Percentiles rank a stretch among this genome's conserved stretches.
These are phyloP conservation scores for Erodium trifolium DNA, from an alignment of 441 rosid genomes.

Conservation along the genomic window DNA sequence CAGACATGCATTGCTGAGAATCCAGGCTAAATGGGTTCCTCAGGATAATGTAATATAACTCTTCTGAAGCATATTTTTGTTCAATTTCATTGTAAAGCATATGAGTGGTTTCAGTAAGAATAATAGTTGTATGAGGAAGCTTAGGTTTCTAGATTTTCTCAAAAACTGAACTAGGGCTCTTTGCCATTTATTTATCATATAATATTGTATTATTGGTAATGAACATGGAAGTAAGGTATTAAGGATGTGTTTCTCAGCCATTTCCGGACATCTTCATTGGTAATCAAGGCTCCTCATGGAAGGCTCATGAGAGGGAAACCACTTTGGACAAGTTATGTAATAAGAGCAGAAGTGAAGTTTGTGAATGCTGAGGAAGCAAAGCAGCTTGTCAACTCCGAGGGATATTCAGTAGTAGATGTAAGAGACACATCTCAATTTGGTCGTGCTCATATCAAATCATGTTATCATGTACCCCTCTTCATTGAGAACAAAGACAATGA, in stretches of 20 bases:
- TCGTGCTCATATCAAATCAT: constrained; percentile 76
- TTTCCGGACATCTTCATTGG: constrained; percentile 31
- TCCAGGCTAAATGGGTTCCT: background rate
- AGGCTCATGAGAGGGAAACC: constrained; percentile 31
- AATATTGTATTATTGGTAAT: background rate
- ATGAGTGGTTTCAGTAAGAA: background rate
- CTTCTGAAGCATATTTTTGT: background rate
- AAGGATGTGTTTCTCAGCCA: constrained; percentile 45
- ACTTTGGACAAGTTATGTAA: constrained; percentile 31
- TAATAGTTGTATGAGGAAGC: background rate
- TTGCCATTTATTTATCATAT: background rate
- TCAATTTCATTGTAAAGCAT: background rate
- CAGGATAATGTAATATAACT: too few species aligned
- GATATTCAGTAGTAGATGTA: constrained; percentile 60
- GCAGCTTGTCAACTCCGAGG: constrained; percentile 46
- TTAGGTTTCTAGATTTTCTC: background rate
- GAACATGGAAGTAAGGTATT: constrained; percentile 21
- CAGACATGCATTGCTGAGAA: background rate
- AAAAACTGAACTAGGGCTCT: background rate
- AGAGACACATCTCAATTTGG: constrained; percentile 68
- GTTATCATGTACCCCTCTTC: constrained; percentile 74
- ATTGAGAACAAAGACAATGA: constrained; percentile 75
- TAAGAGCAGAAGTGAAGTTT: constrained; percentile 68
- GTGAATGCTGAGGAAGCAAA: constrained; percentile 81
- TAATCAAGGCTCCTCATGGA: constrained; percentile 35